Evolutionary conservation across 176 grass and related monocot genomes (phyloP).

Genomic region (Tillandsia fasciculata): DNA sequence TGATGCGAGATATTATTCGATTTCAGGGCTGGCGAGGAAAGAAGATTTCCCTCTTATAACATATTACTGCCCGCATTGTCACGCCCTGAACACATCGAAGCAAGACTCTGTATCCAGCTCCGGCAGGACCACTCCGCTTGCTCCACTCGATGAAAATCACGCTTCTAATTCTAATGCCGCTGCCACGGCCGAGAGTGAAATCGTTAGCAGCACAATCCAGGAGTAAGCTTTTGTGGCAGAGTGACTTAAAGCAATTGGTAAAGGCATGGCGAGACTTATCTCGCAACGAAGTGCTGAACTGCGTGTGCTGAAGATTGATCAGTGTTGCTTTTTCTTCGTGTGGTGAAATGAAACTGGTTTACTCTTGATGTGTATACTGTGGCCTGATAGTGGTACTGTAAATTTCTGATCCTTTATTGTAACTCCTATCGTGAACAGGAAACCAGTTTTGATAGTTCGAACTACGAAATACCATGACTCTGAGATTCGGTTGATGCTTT

Average conservation of each 20-base stretch:
- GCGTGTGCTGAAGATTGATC: neutral
- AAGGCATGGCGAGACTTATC: constrained; percentile 25
- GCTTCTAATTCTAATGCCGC: constrained; percentile 1
- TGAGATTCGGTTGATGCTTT: neutral
- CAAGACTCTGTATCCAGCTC: neutral
- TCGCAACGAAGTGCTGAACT: neutral
- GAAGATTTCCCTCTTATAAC: constrained; percentile 83
- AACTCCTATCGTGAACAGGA: neutral
- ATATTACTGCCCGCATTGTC: constrained; percentile 89
- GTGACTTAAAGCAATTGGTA: constrained; percentile 2
- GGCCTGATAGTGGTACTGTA: neutral
- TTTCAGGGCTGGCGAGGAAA: constrained; percentile 77
- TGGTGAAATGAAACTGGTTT: neutral
- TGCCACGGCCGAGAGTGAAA: constrained; percentile 29
- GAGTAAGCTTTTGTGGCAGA: constrained; percentile 26
- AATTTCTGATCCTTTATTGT: neutral
- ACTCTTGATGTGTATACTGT: neutral
- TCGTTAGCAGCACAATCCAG: constrained; percentile 23
- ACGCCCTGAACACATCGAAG: constrained; percentile 57
- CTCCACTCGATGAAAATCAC: constrained; percentile 37
- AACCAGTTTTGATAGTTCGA: neutral
- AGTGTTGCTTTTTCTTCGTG: neutral
- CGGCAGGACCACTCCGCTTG: constrained; percentile 20
- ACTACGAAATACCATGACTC: neutral
- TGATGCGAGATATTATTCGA: constrained; percentile 1